Conservation (phyloP, 192 early-diverging fungal genomes). For the Linnemannia hyalina region DNA sequence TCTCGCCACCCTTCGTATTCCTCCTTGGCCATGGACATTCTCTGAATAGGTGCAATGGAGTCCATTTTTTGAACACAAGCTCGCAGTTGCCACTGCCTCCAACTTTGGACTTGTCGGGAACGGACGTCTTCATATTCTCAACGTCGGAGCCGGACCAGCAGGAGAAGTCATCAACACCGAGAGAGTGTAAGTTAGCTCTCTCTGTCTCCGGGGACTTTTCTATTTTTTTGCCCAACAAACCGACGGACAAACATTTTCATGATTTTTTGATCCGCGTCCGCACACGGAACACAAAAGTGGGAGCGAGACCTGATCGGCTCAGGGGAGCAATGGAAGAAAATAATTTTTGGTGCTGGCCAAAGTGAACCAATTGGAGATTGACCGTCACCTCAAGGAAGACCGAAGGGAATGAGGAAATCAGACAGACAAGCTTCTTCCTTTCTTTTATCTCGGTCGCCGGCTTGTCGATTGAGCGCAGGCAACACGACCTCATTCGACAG, state of each 20-base stretch:
- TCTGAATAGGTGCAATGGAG: slow-evolving; percentile 83
- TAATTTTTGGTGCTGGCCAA: slow-evolving; percentile 40
- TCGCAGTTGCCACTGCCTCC: slow-evolving; percentile 90
- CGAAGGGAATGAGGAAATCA: background rate
- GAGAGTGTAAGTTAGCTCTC: slow-evolving; percentile 68
- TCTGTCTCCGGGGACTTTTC: background rate
- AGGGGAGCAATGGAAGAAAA: slow-evolving; percentile 20
- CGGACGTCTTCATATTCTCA: slow-evolving; percentile 87
- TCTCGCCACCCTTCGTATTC: background rate
- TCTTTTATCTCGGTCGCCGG: background rate
- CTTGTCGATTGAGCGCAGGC: background rate
- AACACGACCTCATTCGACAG: background rate
- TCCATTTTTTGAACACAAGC: slow-evolving; percentile 91
- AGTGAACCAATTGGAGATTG: slow-evolving; percentile 36
- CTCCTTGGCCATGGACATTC: background rate
- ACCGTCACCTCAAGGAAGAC: background rate
- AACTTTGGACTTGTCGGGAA: slow-evolving; percentile 99
- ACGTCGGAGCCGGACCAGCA: slow-evolving; percentile 59
- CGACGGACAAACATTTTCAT: background rate
- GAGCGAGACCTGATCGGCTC: slow-evolving; percentile 20
- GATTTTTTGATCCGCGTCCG: background rate
- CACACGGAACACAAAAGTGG: background rate
- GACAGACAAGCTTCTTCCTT: background rate
- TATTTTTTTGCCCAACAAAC: background rate
- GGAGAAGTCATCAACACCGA: slow-evolving; percentile 61